Evolutionary conservation across 75 land plant species (phyloP).

Genomic region (Sequoiadendron giganteum): DNA sequence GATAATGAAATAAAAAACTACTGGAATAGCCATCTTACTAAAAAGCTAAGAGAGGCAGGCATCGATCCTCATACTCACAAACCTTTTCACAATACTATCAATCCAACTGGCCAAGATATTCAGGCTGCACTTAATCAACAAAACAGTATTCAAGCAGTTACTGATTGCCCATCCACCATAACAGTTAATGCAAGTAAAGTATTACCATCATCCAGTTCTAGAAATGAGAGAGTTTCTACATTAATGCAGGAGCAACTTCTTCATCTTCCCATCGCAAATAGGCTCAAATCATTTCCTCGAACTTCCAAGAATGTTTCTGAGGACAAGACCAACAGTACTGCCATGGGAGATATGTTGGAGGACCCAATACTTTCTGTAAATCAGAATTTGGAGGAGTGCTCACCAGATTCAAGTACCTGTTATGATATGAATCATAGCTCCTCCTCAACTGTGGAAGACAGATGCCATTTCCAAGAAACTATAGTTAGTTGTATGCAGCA

Average conservation of each 20-base stretch:
- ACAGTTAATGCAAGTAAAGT: background rate
- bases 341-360: background rate
- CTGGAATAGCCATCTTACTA: background rate
- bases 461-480: background rate
- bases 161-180: background rate
- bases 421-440: background rate
- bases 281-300: background rate
- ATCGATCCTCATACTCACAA: background rate
- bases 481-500: background rate
- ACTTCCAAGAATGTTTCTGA: background rate
- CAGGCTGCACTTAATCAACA: background rate
- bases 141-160: background rate
- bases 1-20: slow-evolving; percentile 1
- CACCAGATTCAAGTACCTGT: too few relatives aligned
- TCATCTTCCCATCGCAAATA: background rate
- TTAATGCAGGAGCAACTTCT: background rate
- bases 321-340: background rate
- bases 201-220: background rate
- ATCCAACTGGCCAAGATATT: background rate
- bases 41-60: background rate
- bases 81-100: background rate
- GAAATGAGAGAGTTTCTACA: background rate
- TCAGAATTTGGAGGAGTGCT: background rate
- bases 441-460: background rate
- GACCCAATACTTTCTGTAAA: background rate